Base-by-base conservation (phyloP, 2,329 filamentous ascomycete genomes). In the Ophiostoma ips region DNA sequence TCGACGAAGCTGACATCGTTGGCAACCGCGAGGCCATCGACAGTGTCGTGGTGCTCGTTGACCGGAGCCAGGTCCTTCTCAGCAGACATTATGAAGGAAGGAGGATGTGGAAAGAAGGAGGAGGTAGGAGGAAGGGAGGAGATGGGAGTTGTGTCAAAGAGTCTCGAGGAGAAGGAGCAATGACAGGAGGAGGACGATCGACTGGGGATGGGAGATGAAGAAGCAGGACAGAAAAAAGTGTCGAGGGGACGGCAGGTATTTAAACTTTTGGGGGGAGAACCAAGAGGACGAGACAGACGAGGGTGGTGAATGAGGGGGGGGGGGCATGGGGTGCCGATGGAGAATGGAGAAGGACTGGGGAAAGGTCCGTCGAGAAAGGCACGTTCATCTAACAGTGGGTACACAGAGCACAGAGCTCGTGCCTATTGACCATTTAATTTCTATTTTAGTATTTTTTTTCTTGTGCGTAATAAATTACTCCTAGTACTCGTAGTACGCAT, bases 1-100 rank as follows among this genome's bases (percentile, higher is more conserved):
- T 84, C 81, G 61, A 83, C 73, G 55, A 73, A 70, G 57, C 70
- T 68, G 55, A 81, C 67, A 63, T 82, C 73, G 54, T 67, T 59
- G 55, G 72, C 70, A 36, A 40, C 41, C 9, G 35, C 31, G 3
- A 55, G 51, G 37, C 50, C 55, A 28, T 41, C 46, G 21, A 49
- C 49, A 12, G 31, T n/a, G 36, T 47, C 41, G 36, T 55, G 48
- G 37, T 48, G 48, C 36, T 36, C 21, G 38, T 33, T 37, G 15
- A 37, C 38, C 3, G 41, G 48, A 21, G 21, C 28, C 3, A 11
- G 10, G 24, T 56, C 55, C 41, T 57, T 56, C 2, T 57, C 53
- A n/a, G 9, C 16, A 12, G 52, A 51, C 56, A 55, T 57, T 45
- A 45, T 40, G 43, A 21, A 11, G 28, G 11, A 7, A 8, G 28